Base-by-base conservation (phyloP, 331 rosid genomes). In the Malus hybrid region DNA sequence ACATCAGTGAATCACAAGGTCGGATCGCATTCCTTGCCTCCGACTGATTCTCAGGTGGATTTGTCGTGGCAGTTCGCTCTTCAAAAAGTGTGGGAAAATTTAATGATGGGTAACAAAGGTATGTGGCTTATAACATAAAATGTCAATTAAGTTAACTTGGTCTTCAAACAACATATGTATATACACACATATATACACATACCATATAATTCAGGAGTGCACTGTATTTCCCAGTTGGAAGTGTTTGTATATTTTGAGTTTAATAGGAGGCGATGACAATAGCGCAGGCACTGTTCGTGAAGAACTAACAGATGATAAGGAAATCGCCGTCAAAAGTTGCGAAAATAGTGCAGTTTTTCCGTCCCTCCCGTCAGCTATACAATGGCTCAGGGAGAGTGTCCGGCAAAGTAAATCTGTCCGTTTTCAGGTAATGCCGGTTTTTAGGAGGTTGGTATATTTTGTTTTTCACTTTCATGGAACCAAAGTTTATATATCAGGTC, bases 21-120 rank as follows among this genome's bases (percentile, higher is more conserved):
- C 72, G 96, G 97, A 54, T 83, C 93, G 42, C 91, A 87, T 84
- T 79, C 87, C 77, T 79, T 70, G 83, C 57, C 90, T 61, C 79
- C 83, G 8, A 59, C 80, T 8, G 88, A 85, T 69, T 70, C 86
- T 80, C 83, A 85, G 67, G 84, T 85, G 60, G 97, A 94, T 86
- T 88, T 94, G 72, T 90, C 99, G 0, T 91, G 99, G 99, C 97
- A 94, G 83, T 84, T 88, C 19, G 74, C 80, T 71, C 89, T 94
- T 75, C 92, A 88, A 85, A 89, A 84, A 77, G 87, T 84, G 66
- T 94, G 97, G 97, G 95, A 94, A 82, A 90, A 80, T 81, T 86
- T 89, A 77, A 85, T 87, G 85, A 85, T 84, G 84, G 81, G 88
- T 42, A 80, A 81, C 70, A 88, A 78, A 86, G 95, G 99, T 94